phyloP scores from a whole-genome alignment of 257 asterid species.

The Paraleonurus japonicus region DNA sequence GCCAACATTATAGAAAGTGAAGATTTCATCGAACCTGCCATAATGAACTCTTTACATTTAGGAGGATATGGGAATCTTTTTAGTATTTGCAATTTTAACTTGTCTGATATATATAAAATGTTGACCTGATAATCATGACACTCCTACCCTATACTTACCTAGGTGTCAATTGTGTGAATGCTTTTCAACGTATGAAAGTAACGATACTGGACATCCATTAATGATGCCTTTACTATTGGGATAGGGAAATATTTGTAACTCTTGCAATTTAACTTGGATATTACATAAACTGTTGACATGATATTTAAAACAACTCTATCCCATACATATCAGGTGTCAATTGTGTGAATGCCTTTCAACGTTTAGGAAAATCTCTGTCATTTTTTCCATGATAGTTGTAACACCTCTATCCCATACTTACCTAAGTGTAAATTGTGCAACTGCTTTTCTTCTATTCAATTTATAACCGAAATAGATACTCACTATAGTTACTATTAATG shows the following conservation, averaged over 20 bases:
- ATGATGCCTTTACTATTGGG: not conserved
- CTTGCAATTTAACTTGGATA: not conserved
- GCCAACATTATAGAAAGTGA: not conserved
- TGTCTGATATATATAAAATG: not conserved
- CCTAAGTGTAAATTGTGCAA: not conserved
- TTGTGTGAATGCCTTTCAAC: not conserved
- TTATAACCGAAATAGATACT: not conserved
- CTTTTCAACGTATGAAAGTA: not conserved
- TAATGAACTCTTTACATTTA: not conserved
- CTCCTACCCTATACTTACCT: not conserved
- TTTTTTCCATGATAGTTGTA: not conserved
- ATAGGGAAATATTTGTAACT: not conserved
- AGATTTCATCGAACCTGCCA: not conserved
- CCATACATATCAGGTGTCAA: not conserved
- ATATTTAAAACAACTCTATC: not conserved
- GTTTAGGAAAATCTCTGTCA: not conserved
- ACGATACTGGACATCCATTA: not conserved
- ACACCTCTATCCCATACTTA: not conserved
- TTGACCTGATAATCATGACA: not conserved
- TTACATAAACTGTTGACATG: not conserved
- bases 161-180: not conserved
- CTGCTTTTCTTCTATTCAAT: not conserved
- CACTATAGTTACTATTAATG: conserved; percentile 7
- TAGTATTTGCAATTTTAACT: not conserved
- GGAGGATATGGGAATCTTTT: not conserved